A percentile compares a stretch with the other conserved stretches of the same genome.
phyloP scores from a whole-genome alignment of 2,329 filamentous ascomycete species.

The Grosmannia serpens region DNA sequence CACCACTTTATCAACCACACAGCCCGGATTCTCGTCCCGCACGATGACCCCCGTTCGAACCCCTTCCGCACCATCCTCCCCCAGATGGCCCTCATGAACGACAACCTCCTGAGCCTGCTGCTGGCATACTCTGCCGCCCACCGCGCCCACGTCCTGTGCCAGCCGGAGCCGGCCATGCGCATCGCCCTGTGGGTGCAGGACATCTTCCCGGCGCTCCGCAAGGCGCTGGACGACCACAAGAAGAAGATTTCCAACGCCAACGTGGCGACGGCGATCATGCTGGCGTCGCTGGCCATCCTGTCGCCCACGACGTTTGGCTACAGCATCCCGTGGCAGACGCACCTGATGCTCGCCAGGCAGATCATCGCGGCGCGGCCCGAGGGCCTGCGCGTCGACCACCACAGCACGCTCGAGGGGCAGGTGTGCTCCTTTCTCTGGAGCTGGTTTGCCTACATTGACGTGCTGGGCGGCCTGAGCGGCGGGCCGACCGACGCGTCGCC shows the following conservation, averaged over 20 bases:
- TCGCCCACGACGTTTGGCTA: conserved; percentile 72
- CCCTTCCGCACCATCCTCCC: conserved; percentile 39
- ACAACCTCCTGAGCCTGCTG: conserved; percentile 63
- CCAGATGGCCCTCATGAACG: conserved; percentile 54
- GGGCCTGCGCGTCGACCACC: conserved; percentile 36
- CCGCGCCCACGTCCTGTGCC: conserved; percentile 60
- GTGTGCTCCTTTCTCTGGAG: conserved; percentile 64
- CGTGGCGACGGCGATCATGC: conserved; percentile 73
- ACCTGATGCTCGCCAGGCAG: conserved; percentile 63
- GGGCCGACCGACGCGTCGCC: conserved; percentile 37
- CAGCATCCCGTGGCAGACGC: conserved; percentile 69
- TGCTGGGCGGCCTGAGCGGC: conserved; percentile 61
- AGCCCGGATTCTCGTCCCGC: conserved; percentile 41
- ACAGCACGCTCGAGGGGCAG: conserved; percentile 35
- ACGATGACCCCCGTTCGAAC: conserved; percentile 41
- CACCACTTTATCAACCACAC: conserved; percentile 69
- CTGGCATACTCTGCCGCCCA: conserved; percentile 80
- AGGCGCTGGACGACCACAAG: conserved; percentile 49
- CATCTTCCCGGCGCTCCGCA: conserved; percentile 61
- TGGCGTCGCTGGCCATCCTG: conserved; percentile 73
- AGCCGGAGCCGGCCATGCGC: conserved; percentile 62
- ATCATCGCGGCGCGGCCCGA: conserved; percentile 55
- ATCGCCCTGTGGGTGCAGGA: conserved; percentile 73
- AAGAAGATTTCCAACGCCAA: conserved; percentile 60
- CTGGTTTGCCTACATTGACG: conserved; percentile 78